Conservation (phyloP, 768 basidiomycete species). For the Tylopilus sp. region DNA sequence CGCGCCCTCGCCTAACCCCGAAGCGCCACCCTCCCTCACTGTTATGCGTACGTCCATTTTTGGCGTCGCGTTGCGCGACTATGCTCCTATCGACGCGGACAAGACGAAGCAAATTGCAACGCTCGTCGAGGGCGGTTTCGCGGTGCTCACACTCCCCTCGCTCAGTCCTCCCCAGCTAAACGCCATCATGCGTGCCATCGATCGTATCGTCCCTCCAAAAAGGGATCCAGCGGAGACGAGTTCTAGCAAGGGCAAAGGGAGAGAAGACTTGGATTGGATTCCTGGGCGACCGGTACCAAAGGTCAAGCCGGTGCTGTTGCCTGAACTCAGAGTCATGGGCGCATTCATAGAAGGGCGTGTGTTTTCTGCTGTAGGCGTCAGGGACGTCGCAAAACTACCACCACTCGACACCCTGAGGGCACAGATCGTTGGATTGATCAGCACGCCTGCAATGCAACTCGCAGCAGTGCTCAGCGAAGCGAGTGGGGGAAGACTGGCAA, state of each 20-base stretch:
- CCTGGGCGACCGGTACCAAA: conserved; percentile 70
- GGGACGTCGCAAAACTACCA: conserved; percentile 69
- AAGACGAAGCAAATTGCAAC: conserved; percentile 52
- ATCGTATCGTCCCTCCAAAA: conserved; percentile 61
- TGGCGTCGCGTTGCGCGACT: conserved; percentile 70
- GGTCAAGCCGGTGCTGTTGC: conserved; percentile 49
- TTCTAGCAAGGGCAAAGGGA: conserved; percentile 40
- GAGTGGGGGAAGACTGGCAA: conserved; percentile 61
- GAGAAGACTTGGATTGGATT: conserved; percentile 56
- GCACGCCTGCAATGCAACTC: conserved; percentile 69
- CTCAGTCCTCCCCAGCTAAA: conserved; percentile 72
- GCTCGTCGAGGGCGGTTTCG: conserved; percentile 57
- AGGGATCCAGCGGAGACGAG: conserved; percentile 48
- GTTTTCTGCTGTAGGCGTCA: conserved; percentile 56
- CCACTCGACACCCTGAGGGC: conserved; percentile 72
- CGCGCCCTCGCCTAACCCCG: no score
- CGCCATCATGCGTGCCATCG: conserved; percentile 63
- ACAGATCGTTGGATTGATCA: conserved; percentile 83
- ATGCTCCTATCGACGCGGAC: conserved; percentile 45
- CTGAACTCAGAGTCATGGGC: conserved; percentile 71
- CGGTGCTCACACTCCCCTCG: conserved; percentile 59
- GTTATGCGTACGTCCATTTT: conserved; percentile 77
- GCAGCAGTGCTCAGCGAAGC: conserved; percentile 68
- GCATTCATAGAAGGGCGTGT: conserved; percentile 77
- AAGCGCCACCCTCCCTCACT: conserved; percentile 51